phyloP scores from a whole-genome alignment of 495 filamentous ascomycete genomes.

The Tuber indicum region DNA sequence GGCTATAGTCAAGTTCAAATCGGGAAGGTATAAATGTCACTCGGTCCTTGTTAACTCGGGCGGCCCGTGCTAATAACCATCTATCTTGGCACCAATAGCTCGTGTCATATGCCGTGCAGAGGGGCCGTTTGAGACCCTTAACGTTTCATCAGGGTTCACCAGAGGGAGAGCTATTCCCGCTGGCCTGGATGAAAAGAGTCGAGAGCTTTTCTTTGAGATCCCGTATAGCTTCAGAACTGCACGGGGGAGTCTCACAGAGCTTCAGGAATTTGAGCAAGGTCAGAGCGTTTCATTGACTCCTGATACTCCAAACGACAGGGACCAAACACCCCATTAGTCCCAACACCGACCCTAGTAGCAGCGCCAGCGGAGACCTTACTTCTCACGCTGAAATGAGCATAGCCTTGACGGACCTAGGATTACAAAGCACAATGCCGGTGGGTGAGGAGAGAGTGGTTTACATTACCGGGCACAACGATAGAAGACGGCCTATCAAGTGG shows the following conservation, averaged over 20 bases:
- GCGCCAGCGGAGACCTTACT: constrained; percentile 6
- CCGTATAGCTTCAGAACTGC: constrained; percentile 1
- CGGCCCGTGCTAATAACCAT: constrained; percentile 2
- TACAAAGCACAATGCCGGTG: background rate
- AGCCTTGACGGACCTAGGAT: background rate
- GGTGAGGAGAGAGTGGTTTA: background rate
- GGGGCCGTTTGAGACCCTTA: background rate
- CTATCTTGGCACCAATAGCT: constrained; percentile 10
- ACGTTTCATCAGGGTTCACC: constrained; percentile 17
- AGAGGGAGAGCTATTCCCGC: constrained; percentile 18
- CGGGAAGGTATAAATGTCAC: constrained; percentile 18
- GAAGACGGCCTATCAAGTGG: background rate
- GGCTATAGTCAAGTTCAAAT: constrained; percentile 23
- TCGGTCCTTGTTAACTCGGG: background rate
- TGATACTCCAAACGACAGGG: background rate
- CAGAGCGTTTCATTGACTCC: background rate
- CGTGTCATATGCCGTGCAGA: constrained; percentile 21
- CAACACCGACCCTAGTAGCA: background rate
- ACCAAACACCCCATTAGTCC: background rate
- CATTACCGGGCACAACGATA: background rate
- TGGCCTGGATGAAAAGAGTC: constrained; percentile 20
- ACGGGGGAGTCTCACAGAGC: background rate
- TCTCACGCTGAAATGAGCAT: constrained; percentile 2
- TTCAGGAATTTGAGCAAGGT: background rate
- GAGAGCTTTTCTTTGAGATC: constrained; percentile 23